These are phyloP conservation scores for Boletus rubescentipes DNA, from an alignment of 768 basidiomycete genomes.

Conservation along the genomic window DNA sequence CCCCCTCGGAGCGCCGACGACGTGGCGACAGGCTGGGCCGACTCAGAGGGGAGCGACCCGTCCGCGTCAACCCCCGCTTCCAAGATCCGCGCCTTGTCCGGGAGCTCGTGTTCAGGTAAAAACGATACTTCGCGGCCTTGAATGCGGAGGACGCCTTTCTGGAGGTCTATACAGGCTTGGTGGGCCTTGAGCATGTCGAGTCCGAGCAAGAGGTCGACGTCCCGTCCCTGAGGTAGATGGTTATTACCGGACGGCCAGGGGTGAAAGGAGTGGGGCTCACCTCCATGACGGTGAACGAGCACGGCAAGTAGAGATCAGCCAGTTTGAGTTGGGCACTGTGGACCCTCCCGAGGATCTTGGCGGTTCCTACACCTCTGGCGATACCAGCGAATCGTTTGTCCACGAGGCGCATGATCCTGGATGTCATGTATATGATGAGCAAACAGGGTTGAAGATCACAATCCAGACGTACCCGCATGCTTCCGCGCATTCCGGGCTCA, in stretches of 20 bases:
- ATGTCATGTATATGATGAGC: conserved; percentile 3
- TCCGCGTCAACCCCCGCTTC: conserved; percentile 34
- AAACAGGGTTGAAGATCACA: neutral
- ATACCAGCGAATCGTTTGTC: conserved; percentile 88
- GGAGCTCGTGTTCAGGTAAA: conserved; percentile 92
- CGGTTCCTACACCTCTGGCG: conserved; percentile 92
- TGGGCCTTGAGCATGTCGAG: conserved; percentile 99
- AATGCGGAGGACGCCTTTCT: conserved; percentile 88
- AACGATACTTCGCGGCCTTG: conserved; percentile 87
- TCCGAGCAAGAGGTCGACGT: conserved; percentile 94
- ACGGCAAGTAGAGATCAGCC: conserved; percentile 79
- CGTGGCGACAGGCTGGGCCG: conserved; percentile 15
- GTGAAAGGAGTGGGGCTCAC: conserved; percentile 36
- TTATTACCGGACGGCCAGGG: neutral
- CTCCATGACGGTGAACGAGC: conserved; percentile 96
- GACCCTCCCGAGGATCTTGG: conserved; percentile 89
- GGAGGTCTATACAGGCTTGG: conserved; percentile 93
- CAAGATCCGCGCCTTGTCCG: conserved; percentile 65
- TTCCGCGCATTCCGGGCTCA: conserved; percentile 92
- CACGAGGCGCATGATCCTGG: conserved; percentile 88
- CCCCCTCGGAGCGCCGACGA: conserved; percentile 8
- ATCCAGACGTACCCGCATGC: conserved; percentile 70
- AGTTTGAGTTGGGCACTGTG: conserved; percentile 93
- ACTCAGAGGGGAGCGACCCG: conserved; percentile 14
- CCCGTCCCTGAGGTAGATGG: conserved; percentile 59